Evolutionary conservation across 495 filamentous ascomycete genomes (phyloP).

Genomic region (Neurospora africana): DNA sequence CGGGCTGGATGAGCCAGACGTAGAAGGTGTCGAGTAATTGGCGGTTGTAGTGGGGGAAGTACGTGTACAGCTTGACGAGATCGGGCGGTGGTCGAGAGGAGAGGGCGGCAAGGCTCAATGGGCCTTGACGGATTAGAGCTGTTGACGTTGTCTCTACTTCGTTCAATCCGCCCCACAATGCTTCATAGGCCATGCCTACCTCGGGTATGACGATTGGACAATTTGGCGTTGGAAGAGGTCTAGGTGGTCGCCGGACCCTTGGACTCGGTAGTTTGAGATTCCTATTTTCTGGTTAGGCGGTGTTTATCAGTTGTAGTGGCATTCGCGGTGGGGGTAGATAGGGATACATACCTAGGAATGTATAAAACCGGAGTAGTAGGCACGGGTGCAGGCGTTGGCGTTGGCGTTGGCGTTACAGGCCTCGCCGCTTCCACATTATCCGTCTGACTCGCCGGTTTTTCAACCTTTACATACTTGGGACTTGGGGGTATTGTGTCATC

Average conservation of each 20-base stretch:
- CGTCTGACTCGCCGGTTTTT: neutral
- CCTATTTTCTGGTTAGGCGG: neutral
- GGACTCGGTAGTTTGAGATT: neutral
- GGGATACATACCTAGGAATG: neutral
- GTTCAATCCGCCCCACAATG: neutral
- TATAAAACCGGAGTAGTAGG: neutral
- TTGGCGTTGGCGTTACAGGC: neutral
- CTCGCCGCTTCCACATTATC: neutral
- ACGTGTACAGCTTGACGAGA: neutral
- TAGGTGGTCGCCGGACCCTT: neutral
- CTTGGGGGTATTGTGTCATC: neutral
- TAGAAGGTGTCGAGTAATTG: neutral
- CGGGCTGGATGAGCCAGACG: neutral
- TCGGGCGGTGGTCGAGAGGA: neutral
- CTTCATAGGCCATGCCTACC: neutral
- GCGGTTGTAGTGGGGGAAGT: neutral
- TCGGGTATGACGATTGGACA: neutral
- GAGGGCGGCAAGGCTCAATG: neutral
- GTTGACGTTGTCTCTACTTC: neutral
- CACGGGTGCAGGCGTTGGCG: neutral
- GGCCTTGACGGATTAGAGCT: neutral
- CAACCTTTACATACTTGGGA: neutral
- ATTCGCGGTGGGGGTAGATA: neutral
- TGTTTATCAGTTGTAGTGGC: neutral
- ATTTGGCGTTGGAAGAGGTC: neutral